phyloP scores from a whole-genome alignment of 164 flowering plant species.

The Piper longum region DNA sequence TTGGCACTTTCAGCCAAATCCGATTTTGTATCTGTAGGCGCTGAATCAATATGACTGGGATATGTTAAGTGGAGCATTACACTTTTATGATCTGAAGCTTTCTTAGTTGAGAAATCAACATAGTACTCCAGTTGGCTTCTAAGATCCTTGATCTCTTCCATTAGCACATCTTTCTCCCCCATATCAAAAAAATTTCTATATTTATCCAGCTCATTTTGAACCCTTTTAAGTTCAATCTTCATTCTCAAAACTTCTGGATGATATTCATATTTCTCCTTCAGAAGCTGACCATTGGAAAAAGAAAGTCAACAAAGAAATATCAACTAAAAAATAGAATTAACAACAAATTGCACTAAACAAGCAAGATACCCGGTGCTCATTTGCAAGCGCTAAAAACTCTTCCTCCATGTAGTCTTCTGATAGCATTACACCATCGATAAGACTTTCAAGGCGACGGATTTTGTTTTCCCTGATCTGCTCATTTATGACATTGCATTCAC shows the following conservation, averaged over 20 bases:
- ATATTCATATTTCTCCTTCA: constrained; percentile 21
- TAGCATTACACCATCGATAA: constrained; percentile 88
- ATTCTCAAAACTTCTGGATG: constrained; percentile 55
- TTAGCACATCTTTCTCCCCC: constrained; percentile 83
- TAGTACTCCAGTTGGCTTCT: constrained; percentile 72
- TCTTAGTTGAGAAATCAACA: constrained; percentile 41
- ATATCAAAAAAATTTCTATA: constrained; percentile 57
- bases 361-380: constrained; percentile 59
- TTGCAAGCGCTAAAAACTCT: constrained; percentile 51
- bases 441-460: constrained; percentile 80
- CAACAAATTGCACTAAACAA: neutral
- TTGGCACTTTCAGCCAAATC: neutral
- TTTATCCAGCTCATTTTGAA: constrained; percentile 63
- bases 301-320: neutral
- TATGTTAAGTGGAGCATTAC: constrained; percentile 44
- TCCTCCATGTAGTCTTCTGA: constrained; percentile 79
- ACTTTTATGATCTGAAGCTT: constrained; percentile 25
- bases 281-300: constrained; percentile 35
- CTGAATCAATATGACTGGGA: constrained; percentile 33
- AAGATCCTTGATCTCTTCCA: constrained; percentile 87
- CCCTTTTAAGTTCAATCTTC: constrained; percentile 62
- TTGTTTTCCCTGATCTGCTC: constrained; percentile 83
- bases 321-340: neutral
- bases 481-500: constrained; percentile 89
- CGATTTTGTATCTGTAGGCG: constrained; percentile 24